Percentiles rank a stretch among this genome's conserved stretches.
Evolutionary conservation across 345 rosid species (phyloP).

Genomic region (Brassica carinata): DNA sequence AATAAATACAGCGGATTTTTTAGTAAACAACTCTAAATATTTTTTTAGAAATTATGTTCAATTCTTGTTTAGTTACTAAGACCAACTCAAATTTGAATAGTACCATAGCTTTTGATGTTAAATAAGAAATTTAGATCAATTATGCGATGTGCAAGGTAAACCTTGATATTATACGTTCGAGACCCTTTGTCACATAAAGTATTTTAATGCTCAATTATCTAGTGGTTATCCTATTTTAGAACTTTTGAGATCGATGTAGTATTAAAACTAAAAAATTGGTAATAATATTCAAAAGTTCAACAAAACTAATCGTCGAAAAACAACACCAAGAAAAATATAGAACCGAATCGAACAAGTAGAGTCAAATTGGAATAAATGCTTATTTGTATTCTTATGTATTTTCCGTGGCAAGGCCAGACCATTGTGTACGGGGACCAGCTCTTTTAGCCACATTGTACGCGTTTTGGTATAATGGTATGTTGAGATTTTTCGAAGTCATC

Average conservation of each 20-base stretch:
- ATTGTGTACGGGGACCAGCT: conserved; percentile 22
- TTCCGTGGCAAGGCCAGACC: conserved; percentile 14
- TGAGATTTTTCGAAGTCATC: not conserved
- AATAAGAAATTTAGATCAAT: not conserved
- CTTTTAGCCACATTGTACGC: not conserved
- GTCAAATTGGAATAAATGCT: conserved; percentile 35
- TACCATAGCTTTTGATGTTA: not conserved
- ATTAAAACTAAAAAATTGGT: too few relatives aligned
- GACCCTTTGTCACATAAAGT: not conserved
- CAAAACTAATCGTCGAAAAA: conserved; percentile 9
- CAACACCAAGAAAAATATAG: conserved; percentile 8
- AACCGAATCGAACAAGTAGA: conserved; percentile 9
- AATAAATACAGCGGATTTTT: too few relatives aligned
- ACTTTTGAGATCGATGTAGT: not conserved
- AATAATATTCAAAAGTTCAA: not conserved
- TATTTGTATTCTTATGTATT: conserved; percentile 28
- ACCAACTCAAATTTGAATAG: not conserved
- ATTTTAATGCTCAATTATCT: not conserved
- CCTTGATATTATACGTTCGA: not conserved
- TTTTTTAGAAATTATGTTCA: not conserved
- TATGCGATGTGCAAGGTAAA: not conserved
- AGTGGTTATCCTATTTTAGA: not conserved
- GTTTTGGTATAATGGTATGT: conserved; percentile 17
- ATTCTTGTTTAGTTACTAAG: not conserved
- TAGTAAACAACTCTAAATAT: not conserved